These are phyloP conservation scores for Trametes versicolor DNA, from an alignment of 1,284 basidiomycete genomes.

Conservation along the genomic window DNA sequence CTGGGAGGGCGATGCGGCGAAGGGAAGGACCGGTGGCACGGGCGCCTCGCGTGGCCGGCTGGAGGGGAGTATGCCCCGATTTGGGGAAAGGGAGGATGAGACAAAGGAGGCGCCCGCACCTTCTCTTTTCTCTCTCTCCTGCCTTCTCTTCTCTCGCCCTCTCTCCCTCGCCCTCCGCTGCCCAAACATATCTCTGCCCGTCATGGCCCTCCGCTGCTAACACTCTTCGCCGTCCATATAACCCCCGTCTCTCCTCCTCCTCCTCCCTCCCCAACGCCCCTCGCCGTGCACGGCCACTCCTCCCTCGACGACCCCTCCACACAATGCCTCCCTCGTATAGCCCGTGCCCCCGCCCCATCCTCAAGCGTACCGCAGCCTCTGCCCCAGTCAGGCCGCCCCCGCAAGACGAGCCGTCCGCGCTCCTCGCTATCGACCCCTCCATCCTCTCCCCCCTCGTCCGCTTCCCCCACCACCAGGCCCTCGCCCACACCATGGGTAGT, in stretches of 20 bases:
- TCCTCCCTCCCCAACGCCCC: background rate
- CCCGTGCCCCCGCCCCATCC: conserved; percentile 52
- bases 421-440: conserved; percentile 39
- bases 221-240: conserved; percentile 13
- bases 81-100: conserved; percentile 9
- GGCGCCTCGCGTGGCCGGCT: conserved; percentile 14
- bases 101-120: conserved; percentile 28
- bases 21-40: conserved; percentile 11
- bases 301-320: conserved; percentile 14
- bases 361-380: conserved; percentile 47
- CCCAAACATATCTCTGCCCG: conserved; percentile 18
- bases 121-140: conserved; percentile 22
- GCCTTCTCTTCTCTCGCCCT: conserved; percentile 8
- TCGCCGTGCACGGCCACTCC: conserved; percentile 2
- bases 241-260: background rate
- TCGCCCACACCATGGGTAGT: conserved; percentile 61
- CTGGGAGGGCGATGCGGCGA: conserved; percentile 1
- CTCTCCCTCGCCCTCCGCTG: conserved; percentile 10
- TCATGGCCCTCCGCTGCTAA: conserved; percentile 29
- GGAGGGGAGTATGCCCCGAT: conserved; percentile 18
- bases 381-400: conserved; percentile 27
- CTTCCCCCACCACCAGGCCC: conserved; percentile 60
- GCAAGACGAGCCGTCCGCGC: conserved; percentile 39
- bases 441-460: conserved; percentile 40
- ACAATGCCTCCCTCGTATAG: conserved; percentile 42